These are phyloP conservation scores for Colletotrichum spaethianum DNA, from an alignment of 2,329 filamentous ascomycete genomes.

Conservation along the genomic window DNA sequence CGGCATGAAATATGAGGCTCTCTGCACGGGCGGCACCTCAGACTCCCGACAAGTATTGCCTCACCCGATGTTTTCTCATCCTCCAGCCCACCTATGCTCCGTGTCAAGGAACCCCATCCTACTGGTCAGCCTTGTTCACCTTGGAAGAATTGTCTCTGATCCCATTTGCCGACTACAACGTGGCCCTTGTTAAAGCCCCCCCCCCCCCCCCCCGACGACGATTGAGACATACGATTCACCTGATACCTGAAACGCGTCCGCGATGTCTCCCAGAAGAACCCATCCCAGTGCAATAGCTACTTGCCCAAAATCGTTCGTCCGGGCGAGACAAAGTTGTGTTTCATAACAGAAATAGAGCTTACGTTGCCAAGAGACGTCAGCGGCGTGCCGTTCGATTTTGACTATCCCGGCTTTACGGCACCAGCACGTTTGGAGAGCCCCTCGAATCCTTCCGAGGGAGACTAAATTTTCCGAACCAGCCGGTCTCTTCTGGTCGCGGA, in stretches of 20 bases:
- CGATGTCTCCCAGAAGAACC: background rate
- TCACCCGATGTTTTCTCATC: constrained; percentile 29
- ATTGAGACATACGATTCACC: constrained; percentile 26
- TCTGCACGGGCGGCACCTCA: constrained; percentile 18
- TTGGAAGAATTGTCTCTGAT: background rate
- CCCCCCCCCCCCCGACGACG: too few relatives aligned
- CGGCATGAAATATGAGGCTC: constrained; percentile 12
- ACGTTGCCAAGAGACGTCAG: constrained; percentile 31
- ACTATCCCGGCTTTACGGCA: constrained; percentile 14
- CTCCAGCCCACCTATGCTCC: background rate
- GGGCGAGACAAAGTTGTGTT: constrained; percentile 9
- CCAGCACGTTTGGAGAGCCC: constrained; percentile 1
- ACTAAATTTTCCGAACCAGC: background rate
- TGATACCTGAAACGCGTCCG: constrained; percentile 17
- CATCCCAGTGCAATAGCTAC: background rate
- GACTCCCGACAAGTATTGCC: constrained; percentile 35
- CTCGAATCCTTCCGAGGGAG: background rate
- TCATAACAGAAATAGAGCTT: constrained; percentile 9
- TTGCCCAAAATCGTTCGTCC: constrained; percentile 5
- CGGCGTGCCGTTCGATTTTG: constrained; percentile 33
- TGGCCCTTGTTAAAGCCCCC: background rate
- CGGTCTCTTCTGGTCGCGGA: background rate
- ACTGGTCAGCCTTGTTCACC: background rate
- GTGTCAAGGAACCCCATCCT: background rate
- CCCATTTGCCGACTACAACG: background rate